Evolutionary conservation across 192 early-diverging fungal genomes (phyloP), one percentile per base, ranked within the genome.

Genomic region (Coemansia sp.): DNA sequence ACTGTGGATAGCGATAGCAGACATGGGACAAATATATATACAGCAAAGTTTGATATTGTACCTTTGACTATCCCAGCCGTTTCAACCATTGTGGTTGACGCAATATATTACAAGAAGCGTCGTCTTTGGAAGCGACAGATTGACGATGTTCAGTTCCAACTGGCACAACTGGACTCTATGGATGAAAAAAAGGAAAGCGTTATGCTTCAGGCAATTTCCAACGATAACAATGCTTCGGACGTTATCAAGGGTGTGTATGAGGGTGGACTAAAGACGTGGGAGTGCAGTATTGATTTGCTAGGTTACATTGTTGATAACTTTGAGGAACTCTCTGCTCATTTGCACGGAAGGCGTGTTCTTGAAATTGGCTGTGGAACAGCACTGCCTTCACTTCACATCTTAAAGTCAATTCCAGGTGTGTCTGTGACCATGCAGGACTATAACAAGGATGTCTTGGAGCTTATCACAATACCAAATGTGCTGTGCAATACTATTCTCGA

Each of bases 221-320:
- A 61, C 4, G 77, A 61, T 44, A 71, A 53, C 10, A 70, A 65
- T 21, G 71, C 74, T 0, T 63, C 86, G 10, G 97, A 98, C 76
- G 72, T 98, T 6, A 88, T 98, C 42, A 85, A 87, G 60, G 95
- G 95, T 12, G 91, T 93, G 5, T 98, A 98, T 68, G 97, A 97
- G 72, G 97, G 89, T 47, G 97, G 97, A 12, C 86, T 97, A 63
- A 98, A 98, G 79, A 98, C 97, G 0, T 98, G 97, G 97, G 97
- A 98, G 71, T 96, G 95, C 72, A 88, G 93, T 9, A 64, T 93
- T 39, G 97, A 98, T 82, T 77, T 98, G 57, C 86, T 95, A 18
- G 73, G 86, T 53, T 93, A 87, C 65, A 70, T 94, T 18, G 76
- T 86, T 19, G 72, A 76, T 18, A 74, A 86, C 23, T 69, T 67